phyloP scores from a whole-genome alignment of 2,329 filamentous ascomycete species.

The Samsoniella hepiali region DNA sequence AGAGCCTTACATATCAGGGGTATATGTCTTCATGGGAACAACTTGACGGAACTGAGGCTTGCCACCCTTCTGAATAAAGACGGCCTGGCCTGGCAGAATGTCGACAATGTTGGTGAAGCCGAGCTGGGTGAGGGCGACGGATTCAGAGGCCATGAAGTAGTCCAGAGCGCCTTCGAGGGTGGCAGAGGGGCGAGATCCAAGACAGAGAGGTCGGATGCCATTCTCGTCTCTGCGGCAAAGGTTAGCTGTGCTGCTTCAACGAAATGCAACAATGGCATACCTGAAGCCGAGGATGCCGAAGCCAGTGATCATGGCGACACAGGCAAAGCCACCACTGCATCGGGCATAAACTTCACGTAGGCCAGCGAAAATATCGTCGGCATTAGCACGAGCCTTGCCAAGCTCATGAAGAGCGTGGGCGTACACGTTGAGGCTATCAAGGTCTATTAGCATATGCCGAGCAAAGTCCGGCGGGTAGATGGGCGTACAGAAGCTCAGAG shows the following conservation, averaged over 20 bases:
- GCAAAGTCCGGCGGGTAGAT: background rate
- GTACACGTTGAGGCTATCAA: constrained; percentile 69
- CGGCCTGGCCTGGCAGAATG: constrained; percentile 78
- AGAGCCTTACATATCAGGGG: constrained; percentile 55
- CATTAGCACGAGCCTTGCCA: constrained; percentile 76
- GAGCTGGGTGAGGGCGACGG: constrained; percentile 75
- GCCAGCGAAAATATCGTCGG: constrained; percentile 71
- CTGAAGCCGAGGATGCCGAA: constrained; percentile 79
- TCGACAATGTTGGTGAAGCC: constrained; percentile 75
- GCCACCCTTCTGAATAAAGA: constrained; percentile 77
- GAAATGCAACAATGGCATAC: constrained; percentile 13
- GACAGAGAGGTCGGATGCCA: constrained; percentile 76
- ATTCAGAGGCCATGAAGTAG: constrained; percentile 91
- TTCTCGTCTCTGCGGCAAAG: constrained; percentile 41
- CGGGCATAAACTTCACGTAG: constrained; percentile 68
- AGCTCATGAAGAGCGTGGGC: constrained; percentile 78
- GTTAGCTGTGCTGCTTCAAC: constrained; percentile 46
- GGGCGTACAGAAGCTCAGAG: constrained; percentile 65
- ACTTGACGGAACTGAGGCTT: constrained; percentile 74
- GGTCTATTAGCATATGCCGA: constrained; percentile 13
- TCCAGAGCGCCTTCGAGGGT: constrained; percentile 63
- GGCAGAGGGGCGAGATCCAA: constrained; percentile 69
- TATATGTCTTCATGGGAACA: constrained; percentile 63
- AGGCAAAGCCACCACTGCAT: constrained; percentile 74
- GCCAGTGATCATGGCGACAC: constrained; percentile 76